Base-by-base conservation (phyloP, 148 eudicot species). In the Spergularia marina region DNA sequence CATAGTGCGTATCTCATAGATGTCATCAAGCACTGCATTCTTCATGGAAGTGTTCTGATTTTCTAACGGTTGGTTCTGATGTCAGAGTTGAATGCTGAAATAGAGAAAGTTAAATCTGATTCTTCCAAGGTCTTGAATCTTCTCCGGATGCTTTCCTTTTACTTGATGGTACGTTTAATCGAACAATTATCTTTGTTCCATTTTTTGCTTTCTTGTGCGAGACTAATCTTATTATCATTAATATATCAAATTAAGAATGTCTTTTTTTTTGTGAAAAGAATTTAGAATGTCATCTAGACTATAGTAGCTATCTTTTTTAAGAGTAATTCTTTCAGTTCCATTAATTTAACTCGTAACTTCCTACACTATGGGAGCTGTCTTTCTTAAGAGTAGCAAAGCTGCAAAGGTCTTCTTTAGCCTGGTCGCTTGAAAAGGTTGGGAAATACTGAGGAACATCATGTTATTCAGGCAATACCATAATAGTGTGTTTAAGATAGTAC, bases 121-220 rank as follows among this genome's bases (percentile, higher is more conserved):
- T 65, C 13, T 12, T 9, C 0, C 66, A 84, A 82, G 75, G 81
- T 69, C 56, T 74, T 88, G 80, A 82, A 78, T 53, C 84, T 82
- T 68, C 69, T 88, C 25, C 86, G 89, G 62, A 86, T 86, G 25
- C 84, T 82, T 65, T 78, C 53, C 74, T 80, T 78, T 39, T 88
- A 85, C 81, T 63, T 86, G 80, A 18, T 76, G 91, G 89, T 88
- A 80, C 63, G 61, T 62, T 51, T 4, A 10, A 73, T 20, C 25
- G 47, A 20, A 4, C 25, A 11, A 51, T 9, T 39, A 63, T 79
- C 40, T 60, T 12, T 61, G 58, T 53, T 68, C 3, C 57, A 53
- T 15, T n/a, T 12, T 64, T 47, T 30, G 53, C 30, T n/a, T 62
- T 30, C 55, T 30, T 74, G 68, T 36, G 64, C 62, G 20, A 20